Evolutionary conservation across 768 basidiomycete species (phyloP).

Genomic region (Crucibulum laeve): DNA sequence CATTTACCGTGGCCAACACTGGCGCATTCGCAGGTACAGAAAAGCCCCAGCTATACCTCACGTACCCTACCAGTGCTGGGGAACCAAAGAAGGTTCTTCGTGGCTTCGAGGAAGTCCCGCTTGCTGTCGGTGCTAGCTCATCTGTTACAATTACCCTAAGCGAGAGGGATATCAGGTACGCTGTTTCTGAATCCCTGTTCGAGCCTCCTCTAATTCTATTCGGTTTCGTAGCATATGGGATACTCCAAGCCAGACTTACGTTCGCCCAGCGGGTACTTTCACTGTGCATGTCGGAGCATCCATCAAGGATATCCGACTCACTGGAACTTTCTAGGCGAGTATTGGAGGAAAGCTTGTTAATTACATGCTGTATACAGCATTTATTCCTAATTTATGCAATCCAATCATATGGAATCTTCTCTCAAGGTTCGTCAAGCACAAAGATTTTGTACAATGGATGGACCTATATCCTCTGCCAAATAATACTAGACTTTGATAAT

Average conservation of each 20-base stretch:
- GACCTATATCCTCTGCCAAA: no score
- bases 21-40: conserved; percentile 47
- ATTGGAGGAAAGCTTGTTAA: no score
- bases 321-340: conserved; percentile 11
- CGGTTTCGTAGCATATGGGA: conserved; percentile 42
- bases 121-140: conserved; percentile 31
- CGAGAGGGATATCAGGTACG: conserved; percentile 42
- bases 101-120: conserved; percentile 44
- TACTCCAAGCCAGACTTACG: conserved; percentile 44
- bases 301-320: conserved; percentile 41
- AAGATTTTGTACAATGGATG: no score
- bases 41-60: conserved; percentile 50
- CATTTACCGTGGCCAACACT: conserved; percentile 43
- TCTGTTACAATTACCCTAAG: conserved; percentile 31
- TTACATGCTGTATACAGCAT: no score
- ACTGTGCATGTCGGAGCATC: conserved; percentile 50
- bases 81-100: conserved; percentile 47
- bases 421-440: no score
- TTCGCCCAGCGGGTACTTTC: conserved; percentile 47
- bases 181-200: not conserved
- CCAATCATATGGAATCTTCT: no score
- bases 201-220: conserved; percentile 1
- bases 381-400: no score
- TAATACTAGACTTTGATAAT: no score
- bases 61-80: conserved; percentile 39